Conservation (phyloP, 2,329 filamentous ascomycete species). For the Fusarium denticulatum region DNA sequence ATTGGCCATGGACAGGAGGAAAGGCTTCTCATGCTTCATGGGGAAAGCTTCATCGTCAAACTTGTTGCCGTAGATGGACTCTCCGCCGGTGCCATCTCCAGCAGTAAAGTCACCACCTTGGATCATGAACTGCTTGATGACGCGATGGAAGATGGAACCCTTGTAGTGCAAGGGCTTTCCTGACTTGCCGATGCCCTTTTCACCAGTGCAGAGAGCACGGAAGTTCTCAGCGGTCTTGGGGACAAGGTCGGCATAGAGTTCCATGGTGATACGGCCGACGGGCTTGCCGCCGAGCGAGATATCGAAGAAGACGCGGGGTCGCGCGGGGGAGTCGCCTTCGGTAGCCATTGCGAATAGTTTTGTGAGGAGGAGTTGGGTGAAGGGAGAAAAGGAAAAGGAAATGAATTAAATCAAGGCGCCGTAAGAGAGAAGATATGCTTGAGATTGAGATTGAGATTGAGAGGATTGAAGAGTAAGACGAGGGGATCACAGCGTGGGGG, state of each 20-base stretch:
- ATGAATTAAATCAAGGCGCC: background rate
- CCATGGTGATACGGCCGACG: constrained; percentile 84
- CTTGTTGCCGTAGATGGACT: constrained; percentile 97
- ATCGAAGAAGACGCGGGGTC: constrained; percentile 92
- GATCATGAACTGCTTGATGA: constrained; percentile 99
- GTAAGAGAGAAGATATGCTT: background rate
- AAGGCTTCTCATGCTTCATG: constrained; percentile 89
- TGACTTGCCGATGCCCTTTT: constrained; percentile 84
- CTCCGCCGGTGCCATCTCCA: constrained; percentile 93
- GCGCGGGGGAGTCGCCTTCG: constrained; percentile 59
- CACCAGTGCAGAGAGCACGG: constrained; percentile 90
- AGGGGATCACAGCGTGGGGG: constrained; percentile 13
- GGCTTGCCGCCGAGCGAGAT: constrained; percentile 80
- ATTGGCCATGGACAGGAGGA: constrained; percentile 97
- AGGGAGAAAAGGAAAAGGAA: background rate
- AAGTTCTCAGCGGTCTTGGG: constrained; percentile 98
- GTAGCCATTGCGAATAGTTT: constrained; percentile 50
- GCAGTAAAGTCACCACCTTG: constrained; percentile 93
- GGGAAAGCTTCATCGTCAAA: constrained; percentile 98
- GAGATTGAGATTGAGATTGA: background rate
- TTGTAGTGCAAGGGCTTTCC: constrained; percentile 94
- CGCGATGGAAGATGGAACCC: constrained; percentile 90
- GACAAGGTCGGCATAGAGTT: constrained; percentile 80
- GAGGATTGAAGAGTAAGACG: constrained; percentile 2
- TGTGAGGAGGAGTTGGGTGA: background rate